These are phyloP conservation scores for Strobilomyces echinocephalus DNA, from an alignment of 768 basidiomycete species.

Conservation along the genomic window DNA sequence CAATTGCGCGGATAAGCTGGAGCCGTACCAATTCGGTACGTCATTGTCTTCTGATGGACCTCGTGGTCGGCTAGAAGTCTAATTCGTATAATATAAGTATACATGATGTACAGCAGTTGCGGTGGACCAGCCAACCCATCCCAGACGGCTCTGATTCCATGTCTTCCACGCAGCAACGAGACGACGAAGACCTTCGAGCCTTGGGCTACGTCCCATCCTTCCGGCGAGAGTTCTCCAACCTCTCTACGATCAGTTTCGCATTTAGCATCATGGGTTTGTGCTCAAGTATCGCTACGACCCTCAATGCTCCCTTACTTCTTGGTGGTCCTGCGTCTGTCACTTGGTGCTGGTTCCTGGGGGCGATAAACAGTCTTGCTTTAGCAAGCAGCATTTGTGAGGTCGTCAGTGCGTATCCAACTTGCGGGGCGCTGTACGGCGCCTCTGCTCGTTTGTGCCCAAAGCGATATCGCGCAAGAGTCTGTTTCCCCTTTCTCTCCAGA, in stretches of 20 bases:
- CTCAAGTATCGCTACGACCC: slow-evolving; percentile 34
- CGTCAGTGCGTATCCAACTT: slow-evolving; percentile 31
- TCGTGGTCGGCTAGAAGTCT: no score
- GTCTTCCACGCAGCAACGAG: slow-evolving; percentile 6
- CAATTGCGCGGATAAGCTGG: no score
- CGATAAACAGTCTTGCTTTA: slow-evolving; percentile 24
- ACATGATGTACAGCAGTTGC: no score
- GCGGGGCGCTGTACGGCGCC: slow-evolving; percentile 54
- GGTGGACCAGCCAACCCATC: no score
- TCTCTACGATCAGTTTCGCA: slow-evolving; percentile 33
- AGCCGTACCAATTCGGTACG: no score
- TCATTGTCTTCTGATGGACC: no score
- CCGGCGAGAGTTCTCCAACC: slow-evolving; percentile 40
- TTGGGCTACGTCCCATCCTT: slow-evolving; percentile 34
- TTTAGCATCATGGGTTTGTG: slow-evolving; percentile 35
- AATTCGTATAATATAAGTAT: no score
- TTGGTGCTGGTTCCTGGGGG: slow-evolving; percentile 35
- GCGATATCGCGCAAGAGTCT: slow-evolving; percentile 58
- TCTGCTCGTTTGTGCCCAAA: slow-evolving; percentile 69
- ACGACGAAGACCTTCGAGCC: slow-evolving; percentile 23
- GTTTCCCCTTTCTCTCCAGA: slow-evolving; percentile 4
- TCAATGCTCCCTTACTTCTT: slow-evolving; percentile 35
- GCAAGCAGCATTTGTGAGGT: slow-evolving; percentile 30
- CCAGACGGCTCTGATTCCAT: background rate
- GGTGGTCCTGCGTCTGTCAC: slow-evolving; percentile 35